Evolutionary conservation across 2,329 filamentous ascomycete species (phyloP), one percentile per base, ranked within the genome.

Genomic region (Colletotrichum aenigma): DNA sequence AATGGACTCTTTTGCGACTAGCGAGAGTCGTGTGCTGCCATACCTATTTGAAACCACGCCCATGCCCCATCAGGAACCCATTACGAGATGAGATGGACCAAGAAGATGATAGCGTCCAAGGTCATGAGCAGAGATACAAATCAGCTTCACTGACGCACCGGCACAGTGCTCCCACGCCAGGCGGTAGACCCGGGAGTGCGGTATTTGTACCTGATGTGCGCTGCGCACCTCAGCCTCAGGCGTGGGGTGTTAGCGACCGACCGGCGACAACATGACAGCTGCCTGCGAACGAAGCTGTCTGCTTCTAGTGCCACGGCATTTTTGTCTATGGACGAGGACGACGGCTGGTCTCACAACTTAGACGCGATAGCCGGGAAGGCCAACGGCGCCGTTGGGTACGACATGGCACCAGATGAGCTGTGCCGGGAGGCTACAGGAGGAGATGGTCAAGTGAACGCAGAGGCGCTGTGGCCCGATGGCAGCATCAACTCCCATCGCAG

Each of bases 71-170:
- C 18, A 62, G 68, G 48, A 76, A 69, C 43, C 48, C 32, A 72
- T 76, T 76, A 66, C 75, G 75, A 76, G 65, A 72, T 76, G 58
- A 61, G 38, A 73, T 61, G 64, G 32, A 60, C 26, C 38, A 70
- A 38, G 26, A 60, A 64, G 60, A 65, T 26, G n/a, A 68, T 64
- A 30, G 71, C 43, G 52, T 28, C 38, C 38, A 10, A 56, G n/a
- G 32, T 43, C n/a, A 38, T 18, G 30, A 8, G 21, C 62, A 48
- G 48, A 16, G 18, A 18, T 71, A 61, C 71, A 28, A 62, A 75
- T 38, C 48, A 7, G 30, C 26, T 43, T 64, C 36, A 64, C 21
- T 30, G 66, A 65, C 15, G 38, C 30, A 55, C 30, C 36, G 30
- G 62, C 36, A 56, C 12, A 28, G 30, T n/a, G 61, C 24, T 52